Evolutionary conservation across 2,329 filamentous ascomycete species (phyloP).

Genomic region (Ceratocystis cacaofunesta): DNA sequence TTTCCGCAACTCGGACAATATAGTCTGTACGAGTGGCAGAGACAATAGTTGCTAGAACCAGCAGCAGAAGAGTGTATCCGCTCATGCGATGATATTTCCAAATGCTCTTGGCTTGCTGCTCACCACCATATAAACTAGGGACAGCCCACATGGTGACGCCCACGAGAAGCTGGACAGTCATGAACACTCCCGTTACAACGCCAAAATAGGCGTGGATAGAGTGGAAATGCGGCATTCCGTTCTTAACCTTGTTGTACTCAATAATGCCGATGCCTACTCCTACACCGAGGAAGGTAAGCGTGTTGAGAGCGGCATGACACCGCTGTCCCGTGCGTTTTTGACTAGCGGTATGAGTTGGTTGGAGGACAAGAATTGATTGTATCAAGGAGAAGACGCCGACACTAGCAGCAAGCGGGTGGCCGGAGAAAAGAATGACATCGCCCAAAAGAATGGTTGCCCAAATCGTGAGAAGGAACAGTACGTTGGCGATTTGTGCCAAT

Average conservation of each 20-base stretch:
- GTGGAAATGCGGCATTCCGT: constrained; percentile 56
- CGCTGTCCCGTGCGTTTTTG: constrained; percentile 53
- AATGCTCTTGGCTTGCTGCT: constrained; percentile 61
- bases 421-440: constrained; percentile 65
- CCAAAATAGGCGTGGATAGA: constrained; percentile 73
- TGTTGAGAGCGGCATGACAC: constrained; percentile 56
- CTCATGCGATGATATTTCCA: constrained; percentile 79
- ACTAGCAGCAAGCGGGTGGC: constrained; percentile 61
- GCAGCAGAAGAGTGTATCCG: constrained; percentile 57
- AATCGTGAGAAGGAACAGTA: constrained; percentile 60
- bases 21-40: constrained; percentile 66
- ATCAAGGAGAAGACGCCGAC: constrained; percentile 58
- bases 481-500: constrained; percentile 62
- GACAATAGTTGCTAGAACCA: constrained; percentile 59
- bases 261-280: constrained; percentile 54
- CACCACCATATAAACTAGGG: constrained; percentile 61
- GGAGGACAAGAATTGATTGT: constrained; percentile 69
- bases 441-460: constrained; percentile 64
- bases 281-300: constrained; percentile 46
- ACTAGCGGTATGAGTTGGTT: constrained; percentile 63
- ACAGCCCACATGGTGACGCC: constrained; percentile 72
- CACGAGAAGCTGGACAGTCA: constrained; percentile 59
- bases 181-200: constrained; percentile 53
- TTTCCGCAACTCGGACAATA: constrained; percentile 49
- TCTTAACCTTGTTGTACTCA: constrained; percentile 68